Conservation (phyloP, 2,329 filamentous ascomycete species). For the Thelonectria blattea region DNA sequence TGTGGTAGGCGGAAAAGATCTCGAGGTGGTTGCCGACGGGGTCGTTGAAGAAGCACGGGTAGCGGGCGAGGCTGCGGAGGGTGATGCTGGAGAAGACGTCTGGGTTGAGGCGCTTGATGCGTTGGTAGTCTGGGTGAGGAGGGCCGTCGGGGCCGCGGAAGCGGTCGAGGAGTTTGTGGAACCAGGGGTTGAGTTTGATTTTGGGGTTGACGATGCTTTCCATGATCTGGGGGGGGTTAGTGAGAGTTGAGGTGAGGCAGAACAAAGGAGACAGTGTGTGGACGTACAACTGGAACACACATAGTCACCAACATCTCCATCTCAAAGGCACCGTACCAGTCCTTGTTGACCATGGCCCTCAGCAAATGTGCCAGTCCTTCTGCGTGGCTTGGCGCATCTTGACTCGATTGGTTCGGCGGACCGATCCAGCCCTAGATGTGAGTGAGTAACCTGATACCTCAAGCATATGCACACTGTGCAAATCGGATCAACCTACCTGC, state of each 20-base stretch:
- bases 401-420: constrained; percentile 31
- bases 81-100: constrained; percentile 15
- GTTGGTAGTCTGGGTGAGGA: constrained; percentile 11
- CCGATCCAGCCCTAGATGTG: constrained; percentile 41
- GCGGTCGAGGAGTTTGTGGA: constrained; percentile 20
- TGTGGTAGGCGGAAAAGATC: constrained; percentile 27
- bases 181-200: constrained; percentile 35
- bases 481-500: constrained; percentile 36
- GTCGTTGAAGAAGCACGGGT: constrained; percentile 30
- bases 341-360: constrained; percentile 32
- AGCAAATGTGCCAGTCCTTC: constrained; percentile 43
- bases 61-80: constrained; percentile 21
- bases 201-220: constrained; percentile 42
- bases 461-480: neutral
- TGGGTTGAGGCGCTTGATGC: neutral
- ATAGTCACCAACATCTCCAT: constrained; percentile 40
- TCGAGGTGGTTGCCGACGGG: constrained; percentile 26
- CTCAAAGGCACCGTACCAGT: constrained; percentile 38
- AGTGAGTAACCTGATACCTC: neutral
- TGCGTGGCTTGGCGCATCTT: constrained; percentile 36
- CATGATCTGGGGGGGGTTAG: constrained; percentile 33
- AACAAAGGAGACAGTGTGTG: neutral
- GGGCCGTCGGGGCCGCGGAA: constrained; percentile 9
- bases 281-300: constrained; percentile 42
- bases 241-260: neutral